These are phyloP conservation scores for Puccinia novopanici DNA, from an alignment of 1,284 basidiomycete genomes.

Conservation along the genomic window DNA sequence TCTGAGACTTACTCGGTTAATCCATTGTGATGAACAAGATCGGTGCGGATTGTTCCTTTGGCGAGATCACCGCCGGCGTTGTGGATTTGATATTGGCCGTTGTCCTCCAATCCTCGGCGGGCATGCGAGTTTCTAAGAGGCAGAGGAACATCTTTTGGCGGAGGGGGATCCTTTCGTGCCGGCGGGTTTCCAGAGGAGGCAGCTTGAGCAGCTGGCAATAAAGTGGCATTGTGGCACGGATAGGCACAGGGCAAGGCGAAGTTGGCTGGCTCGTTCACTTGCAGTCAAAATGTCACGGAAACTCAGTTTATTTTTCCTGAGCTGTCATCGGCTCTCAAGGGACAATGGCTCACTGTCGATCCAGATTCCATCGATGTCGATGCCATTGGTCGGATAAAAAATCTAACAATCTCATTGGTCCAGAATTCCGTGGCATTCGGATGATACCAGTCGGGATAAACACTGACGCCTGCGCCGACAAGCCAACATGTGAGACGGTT, in stretches of 20 bases:
- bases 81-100: slow-evolving; percentile 66
- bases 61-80: slow-evolving; percentile 62
- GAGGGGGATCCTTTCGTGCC: slow-evolving; percentile 63
- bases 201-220: slow-evolving; percentile 66
- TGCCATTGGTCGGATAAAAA: slow-evolving; percentile 62
- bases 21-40: slow-evolving; percentile 68
- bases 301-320: background rate
- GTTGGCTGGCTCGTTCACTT: slow-evolving; percentile 69
- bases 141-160: slow-evolving; percentile 65
- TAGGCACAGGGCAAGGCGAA: slow-evolving; percentile 53
- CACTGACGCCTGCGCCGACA: slow-evolving; percentile 5
- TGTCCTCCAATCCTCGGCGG: background rate
- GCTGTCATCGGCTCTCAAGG: background rate
- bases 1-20: slow-evolving; percentile 68
- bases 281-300: background rate
- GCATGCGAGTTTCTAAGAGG: slow-evolving; percentile 58
- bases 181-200: slow-evolving; percentile 65
- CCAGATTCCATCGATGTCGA: slow-evolving; percentile 70
- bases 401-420: slow-evolving; percentile 67
- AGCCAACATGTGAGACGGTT: background rate
- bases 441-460: slow-evolving; percentile 69
- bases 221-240: slow-evolving; percentile 61
- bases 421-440: slow-evolving; percentile 66
- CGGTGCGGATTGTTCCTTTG: slow-evolving; percentile 59
- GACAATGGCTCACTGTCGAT: slow-evolving; percentile 63